Evolutionary conservation across 345 rosid species (phyloP).

Genomic region (Arabis hirsuta): DNA sequence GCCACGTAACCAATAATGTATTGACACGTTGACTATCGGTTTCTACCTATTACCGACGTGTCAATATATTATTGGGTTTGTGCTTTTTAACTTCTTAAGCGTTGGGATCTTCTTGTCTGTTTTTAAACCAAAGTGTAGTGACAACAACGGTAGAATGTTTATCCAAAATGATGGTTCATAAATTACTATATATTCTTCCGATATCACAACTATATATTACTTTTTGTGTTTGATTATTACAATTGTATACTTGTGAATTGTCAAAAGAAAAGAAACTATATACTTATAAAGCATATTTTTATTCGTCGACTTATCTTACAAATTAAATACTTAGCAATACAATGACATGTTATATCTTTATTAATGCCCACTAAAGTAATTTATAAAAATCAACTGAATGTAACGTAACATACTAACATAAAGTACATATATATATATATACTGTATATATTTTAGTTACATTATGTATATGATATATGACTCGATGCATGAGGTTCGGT

Average conservation of each 20-base stretch:
- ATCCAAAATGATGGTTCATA: slow-evolving; percentile 19
- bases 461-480: too few species aligned
- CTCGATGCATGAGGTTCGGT: too few species aligned
- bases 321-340: neutral
- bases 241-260: neutral
- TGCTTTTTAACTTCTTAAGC: slow-evolving; percentile 31
- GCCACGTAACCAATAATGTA: slow-evolving; percentile 43
- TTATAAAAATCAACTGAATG: too few species aligned
- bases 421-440: too few species aligned
- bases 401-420: too few species aligned
- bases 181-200: neutral
- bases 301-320: neutral
- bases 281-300: neutral
- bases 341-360: neutral
- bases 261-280: neutral
- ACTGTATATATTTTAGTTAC: too few species aligned
- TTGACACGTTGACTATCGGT: slow-evolving; percentile 45
- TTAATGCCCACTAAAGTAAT: neutral
- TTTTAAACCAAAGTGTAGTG: slow-evolving; percentile 31
- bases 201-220: neutral
- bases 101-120: slow-evolving; percentile 34
- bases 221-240: neutral
- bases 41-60: slow-evolving; percentile 28
- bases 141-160: slow-evolving; percentile 27
- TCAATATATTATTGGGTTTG: slow-evolving; percentile 46